phyloP scores from a whole-genome alignment of 768 basidiomycete species.

The Pulveroboletus frians region DNA sequence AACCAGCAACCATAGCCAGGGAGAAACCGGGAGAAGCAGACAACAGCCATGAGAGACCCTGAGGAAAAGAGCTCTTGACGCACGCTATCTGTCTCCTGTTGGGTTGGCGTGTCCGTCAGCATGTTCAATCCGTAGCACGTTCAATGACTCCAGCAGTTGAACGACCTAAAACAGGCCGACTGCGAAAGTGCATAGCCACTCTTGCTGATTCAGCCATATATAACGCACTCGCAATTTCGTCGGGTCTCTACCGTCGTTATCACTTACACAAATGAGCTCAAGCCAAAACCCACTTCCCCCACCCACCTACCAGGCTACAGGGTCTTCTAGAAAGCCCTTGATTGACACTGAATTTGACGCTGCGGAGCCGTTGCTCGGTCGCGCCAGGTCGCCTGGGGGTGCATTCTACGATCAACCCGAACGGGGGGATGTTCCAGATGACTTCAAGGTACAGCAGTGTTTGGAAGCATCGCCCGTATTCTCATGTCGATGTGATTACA shows the following conservation, averaged over 20 bases:
- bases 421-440: constrained; percentile 77
- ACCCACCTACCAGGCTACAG: constrained; percentile 48
- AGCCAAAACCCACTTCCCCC: constrained; percentile 53
- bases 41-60: constrained; percentile 4
- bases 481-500: constrained; percentile 26
- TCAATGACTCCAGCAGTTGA: not conserved
- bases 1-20: not conserved
- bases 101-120: not conserved
- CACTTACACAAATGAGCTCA: constrained; percentile 45
- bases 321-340: constrained; percentile 34
- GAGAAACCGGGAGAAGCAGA: constrained; percentile 4
- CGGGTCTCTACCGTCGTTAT: constrained; percentile 16
- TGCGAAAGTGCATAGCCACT: constrained; percentile 20
- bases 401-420: constrained; percentile 73
- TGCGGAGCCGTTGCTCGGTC: constrained; percentile 53
- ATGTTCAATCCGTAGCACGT: constrained; percentile 2
- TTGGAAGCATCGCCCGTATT: not conserved
- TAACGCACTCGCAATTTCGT: constrained; percentile 2
- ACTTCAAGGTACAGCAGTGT: constrained; percentile 73
- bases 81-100: not conserved
- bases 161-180: constrained; percentile 1
- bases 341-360: constrained; percentile 35
- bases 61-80: not conserved
- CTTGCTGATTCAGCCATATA: constrained; percentile 24
- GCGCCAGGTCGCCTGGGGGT: constrained; percentile 40